Base-by-base conservation (phyloP, 192 early-diverging fungal genomes). In the Backusella circina region DNA sequence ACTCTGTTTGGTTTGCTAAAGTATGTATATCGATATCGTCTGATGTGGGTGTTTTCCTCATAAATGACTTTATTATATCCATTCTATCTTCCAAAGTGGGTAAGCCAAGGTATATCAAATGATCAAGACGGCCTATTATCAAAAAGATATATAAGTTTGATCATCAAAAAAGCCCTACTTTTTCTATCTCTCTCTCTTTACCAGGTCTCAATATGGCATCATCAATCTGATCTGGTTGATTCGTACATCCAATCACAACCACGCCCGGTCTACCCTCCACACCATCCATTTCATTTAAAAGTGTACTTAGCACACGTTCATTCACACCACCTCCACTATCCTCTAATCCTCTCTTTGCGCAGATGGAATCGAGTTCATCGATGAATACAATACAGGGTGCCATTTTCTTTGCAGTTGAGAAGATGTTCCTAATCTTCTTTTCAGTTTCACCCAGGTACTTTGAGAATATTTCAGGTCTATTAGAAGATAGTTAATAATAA, bases 261-360 rank as follows among this genome's bases (percentile, higher is more conserved):
- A 99, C 95, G 0, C 90, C 89, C 16, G 90, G 88, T 30, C 92
- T 89, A 21, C 85, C 88, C 73, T 98, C 94, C 16, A 99, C 93
- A 36, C 98, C 98, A 79, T 99, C 98, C 93, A 99, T 97, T 82
- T 99, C 98, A 77, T 99, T 99, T 47, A 99, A 86, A 9, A 99
- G 79, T 9, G 96, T 95, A 65, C 94, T 97, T 12, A 99, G 86
- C 1, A 98, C 90, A 18, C 96, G 89, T 75, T 97, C 93, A 78
- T 93, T 93, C 0, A 96, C 93, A 0, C 95, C 90, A n/a, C 92
- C 94, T 26, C 87, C 81, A 18, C 86, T 86, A 75, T 70, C 50
- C 31, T 86, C 82, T 73, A 80, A 85, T 15, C 85, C 92, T 84
- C 98, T 84, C 71, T 92, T 90, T n/a, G 91, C 86, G 2, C 91